These are phyloP conservation scores for Clausena lansium DNA, from an alignment of 345 rosid genomes.

Conservation along the genomic window DNA sequence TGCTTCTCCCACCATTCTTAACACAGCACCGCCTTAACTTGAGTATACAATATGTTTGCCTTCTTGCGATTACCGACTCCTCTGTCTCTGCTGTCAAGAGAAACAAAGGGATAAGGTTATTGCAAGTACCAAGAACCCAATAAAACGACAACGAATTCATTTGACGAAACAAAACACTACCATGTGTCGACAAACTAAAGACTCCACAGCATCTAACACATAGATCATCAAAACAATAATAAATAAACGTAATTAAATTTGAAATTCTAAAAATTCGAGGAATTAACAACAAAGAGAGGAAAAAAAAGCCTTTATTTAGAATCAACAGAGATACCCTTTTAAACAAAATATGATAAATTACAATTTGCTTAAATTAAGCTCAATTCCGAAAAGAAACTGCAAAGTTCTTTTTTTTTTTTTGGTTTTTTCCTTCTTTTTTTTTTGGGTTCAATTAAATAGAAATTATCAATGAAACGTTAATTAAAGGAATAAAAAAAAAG, in stretches of 20 bases:
- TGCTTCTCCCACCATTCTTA: slow-evolving; percentile 36
- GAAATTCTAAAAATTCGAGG: background rate
- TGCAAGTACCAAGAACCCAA: background rate
- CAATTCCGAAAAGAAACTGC: background rate
- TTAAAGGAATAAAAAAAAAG: background rate
- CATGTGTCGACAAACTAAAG: slow-evolving; percentile 12
- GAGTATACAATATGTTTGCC: background rate
- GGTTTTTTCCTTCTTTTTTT: no score
- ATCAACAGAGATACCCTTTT: slow-evolving; percentile 6
- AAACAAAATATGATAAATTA: background rate
- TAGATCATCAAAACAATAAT: background rate
- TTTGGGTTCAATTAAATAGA: background rate
- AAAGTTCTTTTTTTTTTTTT: background rate
- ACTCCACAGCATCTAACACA: slow-evolving; percentile 3
- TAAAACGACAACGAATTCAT: background rate
- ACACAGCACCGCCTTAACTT: slow-evolving; percentile 23
- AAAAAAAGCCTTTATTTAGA: background rate
- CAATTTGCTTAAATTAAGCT: background rate
- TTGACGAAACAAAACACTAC: background rate
- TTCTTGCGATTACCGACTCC: slow-evolving; percentile 1
- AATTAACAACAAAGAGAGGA: background rate
- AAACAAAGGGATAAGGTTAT: background rate
- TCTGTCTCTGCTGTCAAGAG: slow-evolving; percentile 35
- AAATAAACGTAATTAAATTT: background rate
- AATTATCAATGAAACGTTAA: slow-evolving; percentile 2